A percentile compares a stretch with the other conserved stretches of the same genome.
These are phyloP conservation scores for Ophiostoma himal-ulmi DNA, from an alignment of 2,329 filamentous ascomycete genomes.

Conservation along the genomic window DNA sequence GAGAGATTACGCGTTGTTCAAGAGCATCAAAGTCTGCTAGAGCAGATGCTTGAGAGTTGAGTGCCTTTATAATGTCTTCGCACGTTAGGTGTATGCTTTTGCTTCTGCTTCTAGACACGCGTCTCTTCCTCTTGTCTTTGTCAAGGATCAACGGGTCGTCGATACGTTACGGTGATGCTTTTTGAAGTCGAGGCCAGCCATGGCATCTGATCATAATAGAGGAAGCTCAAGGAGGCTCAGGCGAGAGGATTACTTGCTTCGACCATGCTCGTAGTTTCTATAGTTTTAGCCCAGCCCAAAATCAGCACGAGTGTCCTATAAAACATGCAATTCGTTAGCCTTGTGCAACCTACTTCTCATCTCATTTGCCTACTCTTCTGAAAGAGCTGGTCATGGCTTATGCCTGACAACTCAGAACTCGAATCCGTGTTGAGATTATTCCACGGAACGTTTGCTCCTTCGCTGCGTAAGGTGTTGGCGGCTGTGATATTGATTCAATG, in stretches of 20 bases:
- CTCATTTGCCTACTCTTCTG: too few species aligned
- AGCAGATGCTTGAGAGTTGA: neutral
- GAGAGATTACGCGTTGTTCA: neutral
- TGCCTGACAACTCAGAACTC: too few species aligned
- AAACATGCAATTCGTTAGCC: neutral
- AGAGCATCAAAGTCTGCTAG: neutral
- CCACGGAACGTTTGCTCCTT: neutral
- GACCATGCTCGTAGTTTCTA: neutral
- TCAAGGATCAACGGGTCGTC: neutral
- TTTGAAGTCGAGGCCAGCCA: neutral
- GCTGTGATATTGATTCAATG: neutral
- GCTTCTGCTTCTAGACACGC: neutral
- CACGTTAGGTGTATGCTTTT: neutral
- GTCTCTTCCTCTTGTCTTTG: neutral
- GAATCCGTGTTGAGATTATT: too few species aligned
- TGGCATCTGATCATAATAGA: neutral
- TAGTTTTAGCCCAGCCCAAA: neutral
- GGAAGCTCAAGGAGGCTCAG: too few species aligned
- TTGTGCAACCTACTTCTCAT: too few species aligned
- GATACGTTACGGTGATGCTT: neutral
- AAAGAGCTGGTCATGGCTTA: too few species aligned
- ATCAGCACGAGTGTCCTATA: neutral
- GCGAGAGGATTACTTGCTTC: too few species aligned
- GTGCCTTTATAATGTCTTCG: neutral
- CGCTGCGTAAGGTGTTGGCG: neutral